A percentile compares a stretch with the other conserved stretches of the same genome.
Evolutionary conservation across 176 grass and related monocot genomes (phyloP).

Genomic region (Bolboschoenus planiculmis): DNA sequence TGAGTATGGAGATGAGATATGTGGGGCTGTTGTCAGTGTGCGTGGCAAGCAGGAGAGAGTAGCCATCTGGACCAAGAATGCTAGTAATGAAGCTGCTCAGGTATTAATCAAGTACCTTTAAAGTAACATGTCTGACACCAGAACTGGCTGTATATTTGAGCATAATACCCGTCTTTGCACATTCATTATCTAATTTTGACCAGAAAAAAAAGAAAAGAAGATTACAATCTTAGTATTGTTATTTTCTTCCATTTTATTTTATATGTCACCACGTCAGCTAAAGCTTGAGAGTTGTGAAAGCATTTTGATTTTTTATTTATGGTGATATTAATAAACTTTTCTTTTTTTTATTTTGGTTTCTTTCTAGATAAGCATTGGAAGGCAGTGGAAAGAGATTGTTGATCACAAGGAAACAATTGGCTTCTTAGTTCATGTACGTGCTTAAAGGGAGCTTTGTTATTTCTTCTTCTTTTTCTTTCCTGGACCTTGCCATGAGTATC

Average conservation of each 20-base stretch:
- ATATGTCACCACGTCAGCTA: neutral
- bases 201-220: neutral
- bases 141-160: neutral
- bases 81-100: constrained; percentile 86
- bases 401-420: constrained; percentile 71
- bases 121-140: neutral
- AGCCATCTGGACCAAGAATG: constrained; percentile 92
- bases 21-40: constrained; percentile 75
- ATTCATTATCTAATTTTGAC: neutral
- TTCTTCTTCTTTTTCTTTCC: neutral
- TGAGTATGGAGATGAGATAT: constrained; percentile 91
- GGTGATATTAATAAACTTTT: neutral
- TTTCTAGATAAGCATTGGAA: constrained; percentile 70
- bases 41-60: constrained; percentile 81
- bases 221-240: neutral
- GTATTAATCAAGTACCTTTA: constrained; percentile 30
- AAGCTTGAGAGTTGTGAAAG: neutral
- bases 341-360: neutral
- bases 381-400: constrained; percentile 86
- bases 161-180: neutral
- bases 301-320: neutral
- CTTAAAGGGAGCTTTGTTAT: neutral
- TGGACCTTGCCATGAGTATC: neutral
- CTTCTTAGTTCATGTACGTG: constrained; percentile 78
- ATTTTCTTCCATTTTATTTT: neutral